Conservation (phyloP, 1,139 yeast genomes). For the Yamadazyma oceani region DNA sequence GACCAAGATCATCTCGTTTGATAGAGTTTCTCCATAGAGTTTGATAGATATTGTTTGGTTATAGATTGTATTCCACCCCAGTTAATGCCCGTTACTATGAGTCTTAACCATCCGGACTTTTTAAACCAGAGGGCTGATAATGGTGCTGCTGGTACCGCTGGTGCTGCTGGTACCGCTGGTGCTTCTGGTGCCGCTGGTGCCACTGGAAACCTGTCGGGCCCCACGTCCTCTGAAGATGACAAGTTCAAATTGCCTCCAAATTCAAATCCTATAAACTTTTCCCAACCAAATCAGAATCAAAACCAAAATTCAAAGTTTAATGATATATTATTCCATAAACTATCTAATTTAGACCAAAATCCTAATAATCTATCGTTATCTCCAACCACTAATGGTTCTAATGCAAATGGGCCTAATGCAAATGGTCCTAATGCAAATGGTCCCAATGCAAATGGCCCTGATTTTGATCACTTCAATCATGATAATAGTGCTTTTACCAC, state of each 20-base stretch:
- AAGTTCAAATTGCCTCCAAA: conserved; percentile 16
- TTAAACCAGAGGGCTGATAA: conserved; percentile 16
- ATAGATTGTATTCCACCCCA: neutral
- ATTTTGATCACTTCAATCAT: neutral
- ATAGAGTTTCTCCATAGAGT: too few species aligned
- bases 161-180: neutral
- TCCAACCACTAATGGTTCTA: conserved; percentile 6
- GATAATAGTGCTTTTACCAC: neutral
- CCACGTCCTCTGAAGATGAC: conserved; percentile 6
- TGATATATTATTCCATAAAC: conserved; percentile 28
- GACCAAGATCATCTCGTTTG: too few species aligned
- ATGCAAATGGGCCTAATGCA: neutral
- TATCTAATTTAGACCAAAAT: conserved; percentile 24
- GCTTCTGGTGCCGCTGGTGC: neutral
- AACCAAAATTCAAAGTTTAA: conserved; percentile 20
- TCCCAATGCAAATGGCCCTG: too few species aligned
- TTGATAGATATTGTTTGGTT: neutral
- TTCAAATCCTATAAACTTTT: conserved; percentile 8
- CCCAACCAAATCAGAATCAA: neutral
- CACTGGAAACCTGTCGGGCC: neutral
- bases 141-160: neutral
- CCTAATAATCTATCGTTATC: conserved; percentile 4
- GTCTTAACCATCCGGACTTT: conserved; percentile 42
- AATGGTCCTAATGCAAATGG: too few species aligned
- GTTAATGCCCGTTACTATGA: conserved; percentile 18